A percentile compares a stretch with the other conserved stretches of the same genome.
phyloP scores from a whole-genome alignment of 352 stramenopile genomes.

The Pythium plurisporium region DNA sequence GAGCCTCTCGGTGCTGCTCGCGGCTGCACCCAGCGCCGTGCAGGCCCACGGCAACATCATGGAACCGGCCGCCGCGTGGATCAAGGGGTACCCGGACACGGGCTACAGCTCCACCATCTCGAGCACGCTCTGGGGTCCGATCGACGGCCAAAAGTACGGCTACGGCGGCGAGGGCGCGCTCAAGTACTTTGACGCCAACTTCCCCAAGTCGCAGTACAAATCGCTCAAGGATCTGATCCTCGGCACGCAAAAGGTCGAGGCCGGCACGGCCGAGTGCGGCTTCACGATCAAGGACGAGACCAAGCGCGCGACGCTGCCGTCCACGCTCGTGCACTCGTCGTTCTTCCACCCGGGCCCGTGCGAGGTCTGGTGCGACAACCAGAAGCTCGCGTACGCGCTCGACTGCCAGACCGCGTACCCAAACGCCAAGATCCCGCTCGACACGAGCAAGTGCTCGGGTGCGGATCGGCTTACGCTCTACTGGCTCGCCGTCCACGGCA shows the following conservation, averaged over 20 bases:
- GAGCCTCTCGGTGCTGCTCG: neutral
- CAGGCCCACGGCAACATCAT: conserved; percentile 34
- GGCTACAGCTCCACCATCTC: conserved; percentile 34
- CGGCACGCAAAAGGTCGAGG: conserved; percentile 38
- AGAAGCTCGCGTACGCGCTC: conserved; percentile 38
- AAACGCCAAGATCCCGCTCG: conserved; percentile 30
- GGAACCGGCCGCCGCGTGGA: conserved; percentile 33
- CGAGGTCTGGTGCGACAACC: conserved; percentile 55
- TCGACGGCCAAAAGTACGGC: conserved; percentile 35
- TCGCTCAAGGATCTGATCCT: conserved; percentile 37
- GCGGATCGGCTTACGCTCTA: conserved; percentile 43
- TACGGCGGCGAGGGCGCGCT: conserved; percentile 32
- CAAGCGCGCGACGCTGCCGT: conserved; percentile 29
- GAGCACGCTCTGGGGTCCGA: conserved; percentile 27
- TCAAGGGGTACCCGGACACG: conserved; percentile 34
- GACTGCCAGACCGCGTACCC: conserved; percentile 44
- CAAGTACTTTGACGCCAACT: conserved; percentile 35
- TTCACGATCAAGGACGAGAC: conserved; percentile 32
- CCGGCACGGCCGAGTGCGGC: conserved; percentile 29
- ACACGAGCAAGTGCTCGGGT: conserved; percentile 35
- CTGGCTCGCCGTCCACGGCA: conserved; percentile 49
- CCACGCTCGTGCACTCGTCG: conserved; percentile 32
- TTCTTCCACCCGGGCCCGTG: conserved; percentile 58
- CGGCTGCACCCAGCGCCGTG: conserved; percentile 1
- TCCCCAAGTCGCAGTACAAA: conserved; percentile 29